Evolutionary conservation across 1,284 basidiomycete genomes (phyloP), one percentile per base, ranked within the genome.

Genomic region (Cutaneotrichosporon cavernicola): DNA sequence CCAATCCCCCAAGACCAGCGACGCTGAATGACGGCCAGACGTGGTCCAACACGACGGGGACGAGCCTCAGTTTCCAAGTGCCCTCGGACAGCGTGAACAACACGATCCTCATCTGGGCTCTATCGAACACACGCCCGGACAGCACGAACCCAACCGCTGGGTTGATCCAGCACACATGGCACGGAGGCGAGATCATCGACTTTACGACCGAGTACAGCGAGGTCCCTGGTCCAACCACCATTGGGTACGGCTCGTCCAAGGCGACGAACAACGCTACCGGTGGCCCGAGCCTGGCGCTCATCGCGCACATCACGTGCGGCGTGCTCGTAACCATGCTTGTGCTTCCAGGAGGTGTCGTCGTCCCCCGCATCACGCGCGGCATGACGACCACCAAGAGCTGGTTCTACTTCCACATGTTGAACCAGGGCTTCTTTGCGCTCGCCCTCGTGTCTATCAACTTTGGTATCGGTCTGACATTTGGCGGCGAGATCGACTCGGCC

Each of bases 281-380:
- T 38, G 38, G 38, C 5, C 56, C 65, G 18, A 36, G 49, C 5
- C 61, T 63, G 9, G 60, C 55, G 78, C 81, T 87, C 40, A 73
- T 87, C 51, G 84, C 86, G 1, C 87, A 88, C 75, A 86, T 83
- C 1, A 78, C 84, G 36, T 79, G 86, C 63, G 85, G 83, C 53
- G 79, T 80, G 7, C 59, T 86, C 31, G 87, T 84, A 0, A 87
- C 87, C 69, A 77, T 88, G 63, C 55, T 88, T 8, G 75, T 89
- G 40, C 78, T 89, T 0, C 88, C 88, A 3, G 73, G 80, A 22
- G 88, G 86, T 5, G 84, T 84, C 2, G 78, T 90, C 36, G 68
- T 88, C 30, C 87, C 85, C 1, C 82, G 88, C 40, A 86, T 84
- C 67, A 78, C 85, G 26, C 80, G 87, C 60, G 87, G 85, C 0